phyloP scores from a whole-genome alignment of 179 eudicot genomes.

The Heliamphora ciliata region DNA sequence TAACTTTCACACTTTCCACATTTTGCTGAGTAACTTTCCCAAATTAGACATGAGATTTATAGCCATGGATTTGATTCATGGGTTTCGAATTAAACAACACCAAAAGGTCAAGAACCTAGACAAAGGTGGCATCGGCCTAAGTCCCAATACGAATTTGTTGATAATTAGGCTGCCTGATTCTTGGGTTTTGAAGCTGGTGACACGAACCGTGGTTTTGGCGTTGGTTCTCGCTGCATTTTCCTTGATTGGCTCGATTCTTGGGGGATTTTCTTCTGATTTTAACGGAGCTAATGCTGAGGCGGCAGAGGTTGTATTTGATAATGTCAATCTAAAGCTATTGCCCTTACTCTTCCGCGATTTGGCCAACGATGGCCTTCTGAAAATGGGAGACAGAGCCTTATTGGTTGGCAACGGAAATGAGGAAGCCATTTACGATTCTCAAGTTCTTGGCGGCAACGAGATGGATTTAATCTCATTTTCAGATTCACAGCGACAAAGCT shows the following conservation, averaged over 20 bases:
- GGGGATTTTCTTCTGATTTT: neutral
- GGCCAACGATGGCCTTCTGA: slow-evolving; percentile 53
- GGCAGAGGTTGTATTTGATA: neutral
- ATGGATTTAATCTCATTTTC: slow-evolving; percentile 29
- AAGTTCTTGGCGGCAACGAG: slow-evolving; percentile 10
- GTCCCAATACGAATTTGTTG: slow-evolving; percentile 16
- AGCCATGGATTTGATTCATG: slow-evolving; percentile 25
- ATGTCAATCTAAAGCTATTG: slow-evolving; percentile 18
- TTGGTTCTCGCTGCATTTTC: slow-evolving; percentile 27
- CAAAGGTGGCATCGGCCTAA: slow-evolving; percentile 6
- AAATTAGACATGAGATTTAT: neutral
- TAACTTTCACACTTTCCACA: no score
- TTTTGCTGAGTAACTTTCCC: neutral
- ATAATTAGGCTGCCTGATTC: slow-evolving; percentile 24
- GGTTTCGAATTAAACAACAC: slow-evolving; percentile 16
- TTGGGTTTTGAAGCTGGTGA: slow-evolving; percentile 22
- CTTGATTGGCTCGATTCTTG: slow-evolving; percentile 16
- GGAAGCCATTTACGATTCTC: slow-evolving; percentile 17
- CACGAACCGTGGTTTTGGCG: slow-evolving; percentile 25
- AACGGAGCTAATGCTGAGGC: neutral
- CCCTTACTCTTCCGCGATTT: slow-evolving; percentile 48
- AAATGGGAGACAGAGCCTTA: slow-evolving; percentile 38
- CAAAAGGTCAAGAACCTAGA: slow-evolving; percentile 5
- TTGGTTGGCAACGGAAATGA: slow-evolving; percentile 25
- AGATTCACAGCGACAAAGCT: slow-evolving; percentile 25